phyloP scores from a whole-genome alignment of 176 grass and related monocot species.

The Lolium rigidum region DNA sequence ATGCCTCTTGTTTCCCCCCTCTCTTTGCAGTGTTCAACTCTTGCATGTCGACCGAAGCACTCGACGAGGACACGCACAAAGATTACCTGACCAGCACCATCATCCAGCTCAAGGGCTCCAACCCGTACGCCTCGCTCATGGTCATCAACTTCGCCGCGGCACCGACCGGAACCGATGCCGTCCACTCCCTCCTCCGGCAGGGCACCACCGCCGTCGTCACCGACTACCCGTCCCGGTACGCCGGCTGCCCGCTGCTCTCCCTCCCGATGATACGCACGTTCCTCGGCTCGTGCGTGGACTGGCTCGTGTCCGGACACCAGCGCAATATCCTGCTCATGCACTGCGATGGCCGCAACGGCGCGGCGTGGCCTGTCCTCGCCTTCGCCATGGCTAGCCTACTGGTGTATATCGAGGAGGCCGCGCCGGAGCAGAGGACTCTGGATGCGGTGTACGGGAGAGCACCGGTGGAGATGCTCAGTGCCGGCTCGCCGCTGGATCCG shows the following conservation, averaged over 20 bases:
- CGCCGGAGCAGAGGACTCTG: constrained; percentile 43
- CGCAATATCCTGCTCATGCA: constrained; percentile 65
- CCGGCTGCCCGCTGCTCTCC: constrained; percentile 46
- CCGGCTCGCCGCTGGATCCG: constrained; percentile 38
- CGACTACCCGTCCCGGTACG: constrained; percentile 49
- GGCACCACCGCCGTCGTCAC: constrained; percentile 21
- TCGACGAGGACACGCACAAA: constrained; percentile 42
- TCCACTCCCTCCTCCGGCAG: constrained; percentile 40
- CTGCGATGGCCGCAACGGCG: constrained; percentile 38
- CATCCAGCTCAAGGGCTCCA: constrained; percentile 52
- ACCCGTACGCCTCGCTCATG: constrained; percentile 54
- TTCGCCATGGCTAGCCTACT: constrained; percentile 59
- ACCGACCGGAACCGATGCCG: constrained; percentile 20
- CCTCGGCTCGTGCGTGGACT: constrained; percentile 50
- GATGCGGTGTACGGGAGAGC: constrained; percentile 52
- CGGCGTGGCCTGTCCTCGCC: constrained; percentile 47
- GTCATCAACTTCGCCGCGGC: constrained; percentile 54
- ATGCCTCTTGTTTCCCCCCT: not conserved
- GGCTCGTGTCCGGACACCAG: constrained; percentile 46
- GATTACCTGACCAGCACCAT: constrained; percentile 51
- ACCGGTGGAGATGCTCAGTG: constrained; percentile 42
- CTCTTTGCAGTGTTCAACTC: constrained; percentile 57
- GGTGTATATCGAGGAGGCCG: constrained; percentile 43
- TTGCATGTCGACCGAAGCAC: constrained; percentile 44
- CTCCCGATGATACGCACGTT: constrained; percentile 40